These are phyloP conservation scores for Boletus speciosus DNA, from an alignment of 768 basidiomycete species.

Conservation along the genomic window DNA sequence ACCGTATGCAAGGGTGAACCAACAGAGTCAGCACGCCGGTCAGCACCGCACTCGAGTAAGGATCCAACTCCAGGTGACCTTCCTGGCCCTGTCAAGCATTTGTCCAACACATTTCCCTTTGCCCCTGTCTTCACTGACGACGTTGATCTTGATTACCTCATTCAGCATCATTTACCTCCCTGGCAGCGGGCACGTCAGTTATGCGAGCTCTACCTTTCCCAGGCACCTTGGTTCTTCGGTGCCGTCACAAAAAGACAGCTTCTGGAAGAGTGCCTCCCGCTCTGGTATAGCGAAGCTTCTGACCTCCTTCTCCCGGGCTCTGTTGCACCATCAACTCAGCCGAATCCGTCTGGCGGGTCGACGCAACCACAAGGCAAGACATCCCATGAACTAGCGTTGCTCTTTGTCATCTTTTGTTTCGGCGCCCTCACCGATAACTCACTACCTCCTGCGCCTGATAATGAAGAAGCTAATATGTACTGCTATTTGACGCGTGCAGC, in stretches of 20 bases:
- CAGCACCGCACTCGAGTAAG: background rate
- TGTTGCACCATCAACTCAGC: constrained; percentile 19
- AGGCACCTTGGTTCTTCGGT: constrained; percentile 78
- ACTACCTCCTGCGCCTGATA: constrained; percentile 51
- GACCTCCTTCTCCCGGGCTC: constrained; percentile 26
- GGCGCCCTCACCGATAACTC: constrained; percentile 56
- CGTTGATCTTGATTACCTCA: constrained; percentile 45
- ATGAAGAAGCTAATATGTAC: constrained; percentile 49
- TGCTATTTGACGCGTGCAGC: constrained; percentile 63
- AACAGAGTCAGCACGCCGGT: background rate
- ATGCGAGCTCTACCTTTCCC: constrained; percentile 68
- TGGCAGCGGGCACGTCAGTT: constrained; percentile 58
- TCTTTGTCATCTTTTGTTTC: constrained; percentile 62
- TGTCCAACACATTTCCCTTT: constrained; percentile 49
- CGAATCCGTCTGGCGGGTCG: background rate
- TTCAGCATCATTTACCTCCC: constrained; percentile 51
- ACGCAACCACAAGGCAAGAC: constrained; percentile 23
- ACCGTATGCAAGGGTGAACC: constrained; percentile 24
- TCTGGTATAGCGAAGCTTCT: constrained; percentile 57
- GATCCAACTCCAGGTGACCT: constrained; percentile 16
- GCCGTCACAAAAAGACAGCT: constrained; percentile 62
- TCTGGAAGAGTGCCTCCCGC: constrained; percentile 60
- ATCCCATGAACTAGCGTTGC: constrained; percentile 60
- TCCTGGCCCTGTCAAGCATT: constrained; percentile 20
- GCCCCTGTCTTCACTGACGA: constrained; percentile 33